phyloP scores from a whole-genome alignment of 352 stramenopile genomes.

The Globisporangium paroecandrum region DNA sequence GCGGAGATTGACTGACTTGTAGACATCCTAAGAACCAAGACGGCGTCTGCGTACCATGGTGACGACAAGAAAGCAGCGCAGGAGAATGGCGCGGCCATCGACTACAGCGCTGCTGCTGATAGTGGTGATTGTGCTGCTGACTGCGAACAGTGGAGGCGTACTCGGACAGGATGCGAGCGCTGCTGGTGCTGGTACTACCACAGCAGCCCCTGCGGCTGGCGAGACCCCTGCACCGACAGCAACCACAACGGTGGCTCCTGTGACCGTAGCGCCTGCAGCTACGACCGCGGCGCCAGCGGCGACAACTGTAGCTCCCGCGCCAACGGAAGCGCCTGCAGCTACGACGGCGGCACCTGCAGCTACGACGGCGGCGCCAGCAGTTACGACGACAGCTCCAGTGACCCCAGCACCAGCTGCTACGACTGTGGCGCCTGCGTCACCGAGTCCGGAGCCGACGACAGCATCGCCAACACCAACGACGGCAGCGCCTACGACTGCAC shows the following conservation, averaged over 20 bases:
- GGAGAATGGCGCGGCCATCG: neutral
- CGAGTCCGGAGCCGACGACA: conserved; percentile 3
- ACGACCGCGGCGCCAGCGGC: conserved; percentile 1
- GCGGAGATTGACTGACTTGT: neutral
- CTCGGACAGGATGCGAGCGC: neutral
- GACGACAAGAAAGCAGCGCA: neutral
- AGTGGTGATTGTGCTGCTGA: neutral
- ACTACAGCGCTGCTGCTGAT: neutral
- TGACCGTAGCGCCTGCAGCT: neutral
- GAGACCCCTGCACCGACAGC: neutral
- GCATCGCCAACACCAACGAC: conserved; percentile 1
- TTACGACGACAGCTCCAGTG: neutral
- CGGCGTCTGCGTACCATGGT: neutral
- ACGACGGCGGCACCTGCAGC: neutral
- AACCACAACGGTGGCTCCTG: neutral
- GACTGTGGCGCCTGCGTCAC: neutral
- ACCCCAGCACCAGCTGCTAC: neutral
- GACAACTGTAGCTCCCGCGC: conserved; percentile 2
- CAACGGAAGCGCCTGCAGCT: conserved; percentile 8
- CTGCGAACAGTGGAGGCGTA: neutral
- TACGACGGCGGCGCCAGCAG: neutral
- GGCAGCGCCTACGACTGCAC: conserved; percentile 1
- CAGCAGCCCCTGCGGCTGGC: neutral
- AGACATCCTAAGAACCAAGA: neutral
- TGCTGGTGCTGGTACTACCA: neutral